Base-by-base conservation (phyloP, 1,139 yeast species). In the Pichiaceae sp. region DNA sequence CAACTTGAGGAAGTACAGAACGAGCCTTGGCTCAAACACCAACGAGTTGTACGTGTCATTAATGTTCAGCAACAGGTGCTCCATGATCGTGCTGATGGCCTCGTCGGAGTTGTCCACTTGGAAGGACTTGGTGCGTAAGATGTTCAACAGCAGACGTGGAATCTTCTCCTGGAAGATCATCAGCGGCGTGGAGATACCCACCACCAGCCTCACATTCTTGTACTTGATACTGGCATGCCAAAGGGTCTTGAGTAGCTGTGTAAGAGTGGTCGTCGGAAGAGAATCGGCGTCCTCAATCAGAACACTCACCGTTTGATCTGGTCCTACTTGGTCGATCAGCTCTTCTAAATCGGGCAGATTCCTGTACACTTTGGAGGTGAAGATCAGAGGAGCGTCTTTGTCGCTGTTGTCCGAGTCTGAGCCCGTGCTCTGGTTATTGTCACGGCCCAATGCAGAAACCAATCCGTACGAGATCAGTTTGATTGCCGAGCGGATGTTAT, bases 221-320 rank as follows among this genome's bases (percentile, higher is more conserved):
- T 20, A 31, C 12, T 34, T 32, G 16, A 41, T 43, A 8, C 59
- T 45, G 39, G 60, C 60, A 2, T 63, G 59, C 45, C 70, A 67
- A 35, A 78, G 52, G 31, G 74, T 52, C 35, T 63, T 64, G 18
- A 80, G 48, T 26, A 78, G 50, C 20, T 68, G 74, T 32, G 75
- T 64, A 17, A 80, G 52, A 2, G 76, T 62, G n/a, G 63, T 64
- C 9, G 66, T 59, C 30, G 68, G 70, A 40, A 79, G 68, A 3
- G 81, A 67, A 47, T 76, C 83, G 2, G 82, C 69, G 51, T 80
- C 86, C 48, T 79, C 83, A n/a, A 81, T 50, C 5, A 78, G 57
- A 4, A 76, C 55, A 12, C 74, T 33, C 16, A 55, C 35, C 17
- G 34, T 38, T 17, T 42, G 38, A n/a, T 28, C 35, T 2, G 38